Conservation (phyloP, 1,139 yeast species). For the Spathaspora sp. region DNA sequence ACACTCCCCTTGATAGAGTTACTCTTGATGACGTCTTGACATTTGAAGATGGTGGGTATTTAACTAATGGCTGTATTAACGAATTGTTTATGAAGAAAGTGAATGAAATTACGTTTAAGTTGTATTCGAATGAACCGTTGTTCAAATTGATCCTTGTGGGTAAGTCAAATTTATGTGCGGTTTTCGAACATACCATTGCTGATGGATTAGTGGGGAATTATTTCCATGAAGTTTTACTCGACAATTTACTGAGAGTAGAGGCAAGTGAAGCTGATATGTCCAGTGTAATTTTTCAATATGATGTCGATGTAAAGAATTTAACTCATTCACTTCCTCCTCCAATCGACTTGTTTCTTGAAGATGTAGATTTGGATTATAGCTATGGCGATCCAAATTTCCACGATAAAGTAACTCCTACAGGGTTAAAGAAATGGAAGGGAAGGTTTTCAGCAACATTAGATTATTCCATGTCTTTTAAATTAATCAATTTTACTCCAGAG, state of each 20-base stretch:
- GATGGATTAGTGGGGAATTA: slow-evolving; percentile 44
- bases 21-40: slow-evolving; percentile 27
- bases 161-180: slow-evolving; percentile 23
- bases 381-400: slow-evolving; percentile 25
- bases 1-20: slow-evolving; percentile 24
- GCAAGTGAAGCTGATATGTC: slow-evolving; percentile 5
- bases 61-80: slow-evolving; percentile 21
- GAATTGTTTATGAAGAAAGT: slow-evolving; percentile 29
- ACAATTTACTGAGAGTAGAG: slow-evolving; percentile 17
- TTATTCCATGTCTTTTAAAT: slow-evolving; percentile 29
- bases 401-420: slow-evolving; percentile 24
- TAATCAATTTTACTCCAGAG: slow-evolving; percentile 27
- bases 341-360: slow-evolving; percentile 27
- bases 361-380: slow-evolving; percentile 25
- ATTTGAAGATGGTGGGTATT: slow-evolving; percentile 12
- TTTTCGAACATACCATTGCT: slow-evolving; percentile 41
- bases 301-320: slow-evolving; percentile 19
- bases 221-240: slow-evolving; percentile 38
- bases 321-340: slow-evolving; percentile 36
- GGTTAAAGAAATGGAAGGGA: slow-evolving; percentile 34
- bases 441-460: slow-evolving; percentile 23
- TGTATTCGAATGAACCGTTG: slow-evolving; percentile 28
- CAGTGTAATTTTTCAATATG: slow-evolving; percentile 21
- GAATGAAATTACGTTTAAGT: slow-evolving; percentile 22
- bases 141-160: slow-evolving; percentile 32